These are phyloP conservation scores for Alternaria triticimaculans DNA, from an alignment of 2,329 filamentous ascomycete genomes.

Conservation along the genomic window DNA sequence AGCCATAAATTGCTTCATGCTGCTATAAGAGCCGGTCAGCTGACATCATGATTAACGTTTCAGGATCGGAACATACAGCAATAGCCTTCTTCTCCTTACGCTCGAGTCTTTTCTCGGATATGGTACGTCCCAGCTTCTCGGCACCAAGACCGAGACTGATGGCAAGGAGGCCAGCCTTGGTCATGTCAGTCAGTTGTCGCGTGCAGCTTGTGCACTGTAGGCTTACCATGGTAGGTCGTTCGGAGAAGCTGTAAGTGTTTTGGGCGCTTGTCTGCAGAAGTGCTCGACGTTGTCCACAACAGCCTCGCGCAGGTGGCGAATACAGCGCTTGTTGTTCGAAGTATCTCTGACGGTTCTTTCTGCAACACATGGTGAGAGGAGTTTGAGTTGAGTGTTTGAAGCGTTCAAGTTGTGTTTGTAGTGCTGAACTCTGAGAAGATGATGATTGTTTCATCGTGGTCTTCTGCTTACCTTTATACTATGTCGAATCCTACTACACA, in stretches of 20 bases:
- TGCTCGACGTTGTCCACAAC: constrained; percentile 1
- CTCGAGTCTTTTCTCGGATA: constrained; percentile 31
- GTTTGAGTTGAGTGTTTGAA: neutral
- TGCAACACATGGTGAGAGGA: constrained; percentile 4
- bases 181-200: neutral
- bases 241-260: neutral
- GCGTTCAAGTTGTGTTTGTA: neutral
- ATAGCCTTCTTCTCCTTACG: constrained; percentile 32
- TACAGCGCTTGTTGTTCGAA: neutral
- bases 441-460: neutral
- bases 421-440: neutral
- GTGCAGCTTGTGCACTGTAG: neutral
- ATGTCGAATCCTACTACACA: neutral
- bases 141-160: constrained; percentile 28
- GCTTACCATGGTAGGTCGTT: constrained; percentile 4
- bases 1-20: constrained; percentile 19
- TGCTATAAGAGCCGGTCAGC: constrained; percentile 16
- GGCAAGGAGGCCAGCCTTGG: constrained; percentile 30
- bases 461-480: neutral
- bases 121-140: constrained; percentile 27
- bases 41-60: neutral
- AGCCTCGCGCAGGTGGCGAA: constrained; percentile 4
- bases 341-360: neutral
- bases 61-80: constrained; percentile 11
- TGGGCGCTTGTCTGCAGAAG: neutral